Percentiles rank a stretch among this genome's conserved stretches.
phyloP scores from a whole-genome alignment of 2,329 filamentous ascomycete species.

The Aureobasidium uvarum region DNA sequence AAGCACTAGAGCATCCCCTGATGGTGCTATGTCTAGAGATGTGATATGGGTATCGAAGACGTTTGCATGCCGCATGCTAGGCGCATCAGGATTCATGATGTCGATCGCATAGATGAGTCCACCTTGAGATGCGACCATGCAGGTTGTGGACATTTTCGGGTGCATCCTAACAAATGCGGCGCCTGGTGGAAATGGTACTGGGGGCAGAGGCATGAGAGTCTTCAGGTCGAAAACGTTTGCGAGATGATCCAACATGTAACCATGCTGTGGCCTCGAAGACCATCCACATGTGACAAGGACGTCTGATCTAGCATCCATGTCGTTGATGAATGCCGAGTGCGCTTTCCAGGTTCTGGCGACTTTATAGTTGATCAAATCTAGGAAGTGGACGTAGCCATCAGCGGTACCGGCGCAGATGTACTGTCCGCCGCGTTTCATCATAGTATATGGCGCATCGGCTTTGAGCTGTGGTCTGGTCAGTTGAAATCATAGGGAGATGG shows the following conservation, averaged over 20 bases:
- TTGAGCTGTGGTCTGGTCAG: slow-evolving; percentile 53
- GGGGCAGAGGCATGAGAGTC: slow-evolving; percentile 80
- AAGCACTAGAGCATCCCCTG: slow-evolving; percentile 79
- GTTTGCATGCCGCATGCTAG: slow-evolving; percentile 79
- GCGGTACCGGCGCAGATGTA: slow-evolving; percentile 91
- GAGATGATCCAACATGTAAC: slow-evolving; percentile 83
- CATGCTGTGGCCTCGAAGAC: slow-evolving; percentile 75
- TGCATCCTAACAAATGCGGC: slow-evolving; percentile 97
- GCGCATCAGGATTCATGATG: slow-evolving; percentile 87
- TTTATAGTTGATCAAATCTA: slow-evolving; percentile 74
- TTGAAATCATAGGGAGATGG: too few relatives aligned
- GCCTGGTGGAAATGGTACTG: slow-evolving; percentile 87
- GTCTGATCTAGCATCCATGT: slow-evolving; percentile 96
- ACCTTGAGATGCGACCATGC: slow-evolving; percentile 85
- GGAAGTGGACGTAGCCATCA: slow-evolving; percentile 76
- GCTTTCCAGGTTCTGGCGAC: slow-evolving; percentile 87
- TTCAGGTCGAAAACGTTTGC: slow-evolving; percentile 96
- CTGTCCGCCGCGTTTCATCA: slow-evolving; percentile 82
- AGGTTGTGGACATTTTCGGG: slow-evolving; percentile 90
- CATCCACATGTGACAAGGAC: slow-evolving; percentile 95
- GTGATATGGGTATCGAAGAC: slow-evolving; percentile 68
- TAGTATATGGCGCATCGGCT: slow-evolving; percentile 75
- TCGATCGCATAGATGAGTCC: slow-evolving; percentile 96
- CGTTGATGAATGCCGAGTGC: slow-evolving; percentile 83
- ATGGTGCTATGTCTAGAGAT: slow-evolving; percentile 81